Evolutionary conservation across 805 yeast genomes (phyloP), one percentile per base, ranked within the genome.

Genomic region (Candida manassasensis): DNA sequence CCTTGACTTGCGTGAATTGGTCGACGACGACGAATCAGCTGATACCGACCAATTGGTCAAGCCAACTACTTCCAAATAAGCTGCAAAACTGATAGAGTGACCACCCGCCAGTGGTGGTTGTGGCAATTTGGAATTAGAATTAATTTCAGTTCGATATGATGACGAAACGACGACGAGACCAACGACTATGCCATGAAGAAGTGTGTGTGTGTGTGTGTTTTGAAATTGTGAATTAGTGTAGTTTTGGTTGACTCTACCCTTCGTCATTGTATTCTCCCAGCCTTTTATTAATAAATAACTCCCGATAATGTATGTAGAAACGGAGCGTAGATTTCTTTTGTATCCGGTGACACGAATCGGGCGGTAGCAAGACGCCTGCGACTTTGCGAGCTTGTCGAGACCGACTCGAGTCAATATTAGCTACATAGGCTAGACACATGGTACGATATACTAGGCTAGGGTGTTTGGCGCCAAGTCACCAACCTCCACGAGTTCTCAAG

Each of bases 1-100:
- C 41, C 52, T 71, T 28, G 75, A 75, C 35, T 63, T 74, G 36
- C 61, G 59, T 33, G 61, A 45, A 16, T 53, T 48, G 11, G 64
- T 59, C 3, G 52, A 44, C 24, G 57, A 47, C 10, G 53, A 32
- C 6, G 27, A 24, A 24, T 32, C 37, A 21, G 15, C 43, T 17
- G 32, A 24, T 31, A 31, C 35, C 17, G 31, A 24, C 27, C 29
- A 30, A 6, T 30, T 30, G 26, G 15, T 19, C 12, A 24, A 24
- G 12, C 27, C 25, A 21, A 26, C 9, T 12, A 12, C 22, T 21
- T 13, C 31, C 26, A 33, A 33, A 27, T 33, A 33, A 26, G 6
- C 12, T 7, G 7, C 33, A 16, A 30, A 13, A 30, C 26, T 21
- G 16, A 29, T 19, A 19, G n/a, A n/a, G n/a, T n/a, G n/a, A n/a